Base-by-base conservation (phyloP, 345 rosid genomes). In the Psidium guajava region DNA sequence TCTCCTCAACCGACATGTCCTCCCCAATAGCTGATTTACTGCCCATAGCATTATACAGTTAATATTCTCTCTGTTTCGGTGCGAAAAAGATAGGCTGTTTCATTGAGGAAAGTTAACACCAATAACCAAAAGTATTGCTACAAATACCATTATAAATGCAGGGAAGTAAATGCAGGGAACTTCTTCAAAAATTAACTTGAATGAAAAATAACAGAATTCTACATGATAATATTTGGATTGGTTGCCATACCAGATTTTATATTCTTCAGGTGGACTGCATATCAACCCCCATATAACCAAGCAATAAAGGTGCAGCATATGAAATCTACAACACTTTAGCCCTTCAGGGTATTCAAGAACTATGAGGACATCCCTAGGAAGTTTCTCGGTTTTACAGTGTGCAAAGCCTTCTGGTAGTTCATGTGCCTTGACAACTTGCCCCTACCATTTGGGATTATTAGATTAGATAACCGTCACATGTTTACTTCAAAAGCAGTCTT, bases 1-100 rank as follows among this genome's bases (percentile, higher is more conserved):
- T 93, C 92, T 94, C 98, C 86, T 94, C 93, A 18, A 82, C 83
- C 16, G 96, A 89, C 96, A 96, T 91, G 84, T 89, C 97, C 81
- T 87, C 91, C 14, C 96, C 97, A 51, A 94, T 90, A 82, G 89
- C 89, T 87, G 97, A 92, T 91, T 94, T 96, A 88, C 98, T 94
- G 92, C 85, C 86, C 86, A 87, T 61, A 54, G 75, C 57, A 91
- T 85, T 59, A n/a, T 14, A 44, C 54, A 36, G 24, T 56, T 27
- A 83, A 13, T 56, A 44, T 8, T 12, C 11, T 21, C 53, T 16
- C 51, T 58, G 21, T 25, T 11, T 2, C 3, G 74, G 10, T 7
- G 59, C n/a, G 75, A 83, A 83, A 58, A 40, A 83, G 14, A 32
- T 36, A 51, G n/a, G 73, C 54, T 16, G 36, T 22, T 83, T 50